These are phyloP conservation scores for Hypholoma fasciculare DNA, from an alignment of 768 basidiomycete genomes.

Conservation along the genomic window DNA sequence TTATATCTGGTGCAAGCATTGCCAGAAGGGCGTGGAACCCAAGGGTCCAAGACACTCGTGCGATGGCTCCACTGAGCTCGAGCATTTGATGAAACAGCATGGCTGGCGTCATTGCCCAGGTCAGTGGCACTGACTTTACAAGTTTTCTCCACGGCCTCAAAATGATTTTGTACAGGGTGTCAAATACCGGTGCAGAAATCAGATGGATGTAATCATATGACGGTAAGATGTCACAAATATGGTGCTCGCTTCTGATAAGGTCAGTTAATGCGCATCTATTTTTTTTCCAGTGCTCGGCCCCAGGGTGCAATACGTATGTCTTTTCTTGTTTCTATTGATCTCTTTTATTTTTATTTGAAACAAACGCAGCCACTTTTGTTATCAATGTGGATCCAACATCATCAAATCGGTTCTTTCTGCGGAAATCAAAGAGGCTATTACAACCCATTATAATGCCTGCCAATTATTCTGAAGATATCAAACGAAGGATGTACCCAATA, in stretches of 20 bases:
- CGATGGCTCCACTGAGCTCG: slow-evolving; percentile 53
- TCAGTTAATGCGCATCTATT: not conserved
- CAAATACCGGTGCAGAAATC: slow-evolving; percentile 48
- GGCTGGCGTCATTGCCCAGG: slow-evolving; percentile 69
- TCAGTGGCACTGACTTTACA: slow-evolving; percentile 4
- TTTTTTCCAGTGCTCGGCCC: slow-evolving; percentile 43
- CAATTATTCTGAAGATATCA: not conserved
- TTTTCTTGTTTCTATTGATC: slow-evolving; percentile 13
- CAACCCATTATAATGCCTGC: not conserved
- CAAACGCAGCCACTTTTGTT: slow-evolving; percentile 47
- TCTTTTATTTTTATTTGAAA: not conserved
- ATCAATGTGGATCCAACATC: slow-evolving; percentile 46
- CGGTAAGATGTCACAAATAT: slow-evolving; percentile 31
- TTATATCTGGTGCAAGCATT: slow-evolving; percentile 62
- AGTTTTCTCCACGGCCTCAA: too few species aligned
- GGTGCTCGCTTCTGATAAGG: not conserved
- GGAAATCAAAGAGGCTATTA: not conserved
- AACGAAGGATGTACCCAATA: too few species aligned
- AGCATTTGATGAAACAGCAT: slow-evolving; percentile 42
- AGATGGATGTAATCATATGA: slow-evolving; percentile 59
- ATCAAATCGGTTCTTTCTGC: slow-evolving; percentile 17
- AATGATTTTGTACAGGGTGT: slow-evolving; percentile 30
- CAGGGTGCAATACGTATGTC: slow-evolving; percentile 48
- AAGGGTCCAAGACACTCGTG: slow-evolving; percentile 47
- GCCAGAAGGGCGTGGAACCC: slow-evolving; percentile 41